Evolutionary conservation across 2,329 filamentous ascomycete species (phyloP).

Genomic region (Exophiala xenobiotica): DNA sequence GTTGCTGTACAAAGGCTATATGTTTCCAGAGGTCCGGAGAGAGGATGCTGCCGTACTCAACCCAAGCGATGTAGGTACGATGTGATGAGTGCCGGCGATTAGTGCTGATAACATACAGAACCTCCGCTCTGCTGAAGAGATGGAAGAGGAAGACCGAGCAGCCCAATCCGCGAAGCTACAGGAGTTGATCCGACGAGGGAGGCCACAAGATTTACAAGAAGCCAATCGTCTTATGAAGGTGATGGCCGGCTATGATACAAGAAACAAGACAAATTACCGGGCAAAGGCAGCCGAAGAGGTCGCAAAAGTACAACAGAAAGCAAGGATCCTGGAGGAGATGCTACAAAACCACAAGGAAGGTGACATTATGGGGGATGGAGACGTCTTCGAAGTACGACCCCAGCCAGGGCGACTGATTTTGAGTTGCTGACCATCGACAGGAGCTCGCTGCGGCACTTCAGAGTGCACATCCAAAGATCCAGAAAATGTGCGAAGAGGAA

Average conservation of each 20-base stretch:
- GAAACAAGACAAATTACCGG: conserved; percentile 94
- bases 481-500: conserved; percentile 99
- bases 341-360: conserved; percentile 79
- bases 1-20: conserved; percentile 93
- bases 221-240: conserved; percentile 98
- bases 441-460: conserved; percentile 86
- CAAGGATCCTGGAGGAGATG: conserved; percentile 86
- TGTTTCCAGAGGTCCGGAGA: conserved; percentile 85
- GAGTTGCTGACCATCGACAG: conserved; percentile 40
- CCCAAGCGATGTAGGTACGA: conserved; percentile 75
- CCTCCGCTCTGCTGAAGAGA: conserved; percentile 92
- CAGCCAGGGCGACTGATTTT: no score
- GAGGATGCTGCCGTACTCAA: conserved; percentile 97
- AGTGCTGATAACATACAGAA: conserved; percentile 59
- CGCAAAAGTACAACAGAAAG: conserved; percentile 92
- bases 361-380: conserved; percentile 70
- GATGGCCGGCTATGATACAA: conserved; percentile 95
- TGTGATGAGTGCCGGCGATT: neutral
- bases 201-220: conserved; percentile 91
- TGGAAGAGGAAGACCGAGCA: conserved; percentile 94
- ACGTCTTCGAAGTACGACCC: conserved; percentile 61
- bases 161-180: conserved; percentile 98
- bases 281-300: conserved; percentile 97
- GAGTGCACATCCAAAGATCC: conserved; percentile 96
- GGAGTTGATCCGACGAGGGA: conserved; percentile 88